Evolutionary conservation across 495 filamentous ascomycete species (phyloP), one percentile per base, ranked within the genome.

Genomic region (Annulohypoxylon nitens): DNA sequence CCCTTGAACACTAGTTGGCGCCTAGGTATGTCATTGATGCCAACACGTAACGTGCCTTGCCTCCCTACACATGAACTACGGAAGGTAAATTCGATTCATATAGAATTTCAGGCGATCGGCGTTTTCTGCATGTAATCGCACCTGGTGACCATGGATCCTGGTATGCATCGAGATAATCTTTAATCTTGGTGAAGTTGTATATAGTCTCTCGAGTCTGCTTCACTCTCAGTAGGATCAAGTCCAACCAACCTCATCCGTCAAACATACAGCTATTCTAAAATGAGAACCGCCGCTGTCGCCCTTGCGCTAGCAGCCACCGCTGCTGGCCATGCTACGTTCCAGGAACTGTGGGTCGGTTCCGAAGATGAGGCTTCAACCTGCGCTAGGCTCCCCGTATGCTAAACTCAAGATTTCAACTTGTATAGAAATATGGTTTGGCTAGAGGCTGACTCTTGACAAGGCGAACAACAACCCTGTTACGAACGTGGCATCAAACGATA

Each of bases 261-360:
- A 50, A 58, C 41, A 1, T 12, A 9, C 41, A 62, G 25, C 4
- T 9, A 6, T 8, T 26, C 36, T 51, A 70, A 18, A 70, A 75
- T 75, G 72, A 75, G 45, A 67, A 47, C 63, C 16, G 23, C 61
- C 11, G 11, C 34, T 16, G 57, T 62, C 48, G 36, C 53, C 0
- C 45, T 70, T 26, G 67, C 63, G 41, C 34, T 75, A 14, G 67
- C 57, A 39, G 66, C 71, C 26, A 69, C 66, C 0, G 82, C 77
- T 55, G 77, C 82, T 14, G 83, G 81, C 48, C 86, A 88, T 62
- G 83, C 86, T 45, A 85, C 80, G 37, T 88, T 86, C 81, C 86
- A 88, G 55, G 75, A 86, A 45, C 78, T 88, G 62, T 87, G 84
- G 84, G 81, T 87, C 18, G 78, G 82, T 55, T 84, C 82, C 9